Evolutionary conservation across 2,329 filamentous ascomycete species (phyloP), one percentile per base, ranked within the genome.

Genomic region (Trichophyton mentagrophytes): DNA sequence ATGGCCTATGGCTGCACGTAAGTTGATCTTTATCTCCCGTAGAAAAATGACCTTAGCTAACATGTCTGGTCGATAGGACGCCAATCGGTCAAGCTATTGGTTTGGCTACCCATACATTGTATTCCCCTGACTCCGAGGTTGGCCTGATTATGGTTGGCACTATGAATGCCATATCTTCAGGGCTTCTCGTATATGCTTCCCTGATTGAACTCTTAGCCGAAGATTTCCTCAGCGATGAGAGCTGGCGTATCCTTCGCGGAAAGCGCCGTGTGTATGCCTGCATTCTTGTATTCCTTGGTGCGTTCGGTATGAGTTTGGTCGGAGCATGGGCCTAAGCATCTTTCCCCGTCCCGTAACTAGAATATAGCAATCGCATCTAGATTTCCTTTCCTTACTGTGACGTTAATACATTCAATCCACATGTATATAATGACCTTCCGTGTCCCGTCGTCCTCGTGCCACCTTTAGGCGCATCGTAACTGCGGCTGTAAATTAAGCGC

Each of bases 81-180:
- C 88, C 88, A 0, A 76, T 90, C 20, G 88, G 88, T 13, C 88
- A 91, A 70, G 88, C 87, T 1, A 88, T 91, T 61, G 88, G 88
- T 0, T 77, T 92, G n/a, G 76, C 85, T 2, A 83, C 89, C 2
- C 87, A 90, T 69, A 82, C 82, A 11, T 77, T 90, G 64, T 92
- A 91, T 72, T 86, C 87, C 64, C 88, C 88, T 0, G 79, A 82
- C 68, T 88, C 85, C 63, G 82, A 88, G 71, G 81, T 83, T 0
- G 88, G 88, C 0, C 75, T 92, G 36, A 76, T 92, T 11, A 82
- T 91, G 69, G 88, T 91, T 1, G 88, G 88, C 13, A 81, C 87
- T 66, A 91, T 91, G 87, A 91, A 92, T 66, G 87, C 87, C 57
- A 85, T 92, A 42, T 89, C 86, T 0, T 83, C 85, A n/a, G 88